Evolutionary conservation across 140 eudicot genomes (phyloP).

Genomic region (Cichorium intybus): DNA sequence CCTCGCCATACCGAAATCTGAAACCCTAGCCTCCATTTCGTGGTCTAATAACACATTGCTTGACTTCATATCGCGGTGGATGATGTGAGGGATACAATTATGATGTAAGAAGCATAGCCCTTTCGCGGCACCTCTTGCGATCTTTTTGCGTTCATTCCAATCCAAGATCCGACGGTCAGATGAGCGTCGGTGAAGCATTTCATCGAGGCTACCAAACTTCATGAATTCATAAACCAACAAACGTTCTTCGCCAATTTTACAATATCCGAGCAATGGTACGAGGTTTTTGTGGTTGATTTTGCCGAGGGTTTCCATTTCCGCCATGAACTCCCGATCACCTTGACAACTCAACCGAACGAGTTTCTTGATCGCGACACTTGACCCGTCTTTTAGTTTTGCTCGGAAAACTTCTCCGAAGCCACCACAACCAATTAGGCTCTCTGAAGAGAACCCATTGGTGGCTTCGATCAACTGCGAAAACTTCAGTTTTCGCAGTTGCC

Average conservation of each 20-base stretch:
- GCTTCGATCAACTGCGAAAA: slow-evolving; percentile 83
- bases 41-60: slow-evolving; percentile 78
- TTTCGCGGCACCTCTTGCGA: slow-evolving; percentile 79
- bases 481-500: slow-evolving; percentile 68
- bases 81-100: slow-evolving; percentile 84
- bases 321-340: slow-evolving; percentile 90
- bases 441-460: slow-evolving; percentile 81
- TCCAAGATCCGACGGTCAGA: slow-evolving; percentile 35
- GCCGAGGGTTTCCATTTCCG: slow-evolving; percentile 86
- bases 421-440: slow-evolving; percentile 74
- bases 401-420: slow-evolving; percentile 86
- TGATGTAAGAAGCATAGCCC: slow-evolving; percentile 85
- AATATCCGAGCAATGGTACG: slow-evolving; percentile 79
- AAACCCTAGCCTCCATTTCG: slow-evolving; percentile 80
- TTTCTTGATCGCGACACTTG: slow-evolving; percentile 82
- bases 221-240: slow-evolving; percentile 83
- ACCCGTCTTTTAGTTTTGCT: slow-evolving; percentile 79
- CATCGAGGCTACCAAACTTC: slow-evolving; percentile 82
- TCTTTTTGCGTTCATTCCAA: slow-evolving; percentile 80
- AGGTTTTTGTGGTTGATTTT: slow-evolving; percentile 86
- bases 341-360: slow-evolving; percentile 79
- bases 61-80: slow-evolving; percentile 86
- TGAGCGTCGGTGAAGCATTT: slow-evolving; percentile 68
- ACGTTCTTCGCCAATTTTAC: slow-evolving; percentile 85
- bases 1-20: slow-evolving; percentile 91